Evolutionary conservation across 345 rosid genomes (phyloP), one percentile per base, ranked within the genome.

Genomic region (Ailanthus altissimus): DNA sequence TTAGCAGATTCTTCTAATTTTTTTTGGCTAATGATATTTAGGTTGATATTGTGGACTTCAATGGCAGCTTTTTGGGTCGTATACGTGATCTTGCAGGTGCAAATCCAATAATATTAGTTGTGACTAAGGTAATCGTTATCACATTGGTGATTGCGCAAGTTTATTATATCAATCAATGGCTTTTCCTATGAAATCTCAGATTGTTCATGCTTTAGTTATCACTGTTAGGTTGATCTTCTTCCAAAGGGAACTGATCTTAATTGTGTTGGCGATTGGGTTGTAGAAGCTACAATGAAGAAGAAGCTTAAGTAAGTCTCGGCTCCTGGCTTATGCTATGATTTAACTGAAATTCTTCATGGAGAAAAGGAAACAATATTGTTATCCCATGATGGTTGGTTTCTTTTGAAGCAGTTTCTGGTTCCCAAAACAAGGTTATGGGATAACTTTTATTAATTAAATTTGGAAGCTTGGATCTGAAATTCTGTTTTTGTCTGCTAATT

Each of bases 241-340:
- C 99, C 99, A 1, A 95, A 85, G 81, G 99, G 91, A 71, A 93
- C 98, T 5, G 92, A 93, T 86, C 81, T 95, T 83, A 93, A 95
- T 76, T 95, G 98, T 83, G 74, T 95, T 14, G 99, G 98, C 11
- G 99, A 95, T 88, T 95, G 99, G 98, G 97, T 90, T 62, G 99
- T 92, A 36, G 99, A 95, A 70, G 86, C 94, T 40, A 90, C 86
- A 68, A 88, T 84, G 20, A 95, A 84, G 87, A 95, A 90, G 87
- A 95, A 84, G 81, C 96, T 95, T 18, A 95, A 92, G 99, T 95
- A 85, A 80, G 91, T 78, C 75, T 50, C 25, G 20, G 8, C 64
- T 79, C 70, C 40, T 65, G 26, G 47, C 36, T 2, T 61, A 15
- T 53, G 28, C 67, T 32, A 18, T 68, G 38, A 40, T 49, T 38